Conservation (phyloP, 2,329 filamentous ascomycete species). For the Sarocladium strictum region DNA sequence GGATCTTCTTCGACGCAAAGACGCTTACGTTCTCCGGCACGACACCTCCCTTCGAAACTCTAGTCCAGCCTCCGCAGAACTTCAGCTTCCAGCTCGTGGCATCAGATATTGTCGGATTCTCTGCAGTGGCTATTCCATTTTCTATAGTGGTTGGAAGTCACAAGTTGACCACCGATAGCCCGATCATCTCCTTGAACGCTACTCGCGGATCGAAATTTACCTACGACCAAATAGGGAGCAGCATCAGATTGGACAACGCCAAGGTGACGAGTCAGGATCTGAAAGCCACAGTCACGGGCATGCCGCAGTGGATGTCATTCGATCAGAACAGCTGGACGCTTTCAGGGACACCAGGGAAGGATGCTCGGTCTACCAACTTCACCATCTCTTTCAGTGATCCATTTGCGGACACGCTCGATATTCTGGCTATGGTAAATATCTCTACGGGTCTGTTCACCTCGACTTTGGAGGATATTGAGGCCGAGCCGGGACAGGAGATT, state of each 20-base stretch:
- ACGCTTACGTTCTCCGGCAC: constrained; percentile 64
- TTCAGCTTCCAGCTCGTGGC: constrained; percentile 71
- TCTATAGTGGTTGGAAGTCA: constrained; percentile 67
- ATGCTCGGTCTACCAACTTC: constrained; percentile 55
- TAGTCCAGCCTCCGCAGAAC: constrained; percentile 61
- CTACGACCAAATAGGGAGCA: constrained; percentile 44
- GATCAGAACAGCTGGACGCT: constrained; percentile 56
- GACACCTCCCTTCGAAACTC: constrained; percentile 58
- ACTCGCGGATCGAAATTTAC: constrained; percentile 44
- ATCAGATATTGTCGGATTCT: constrained; percentile 74
- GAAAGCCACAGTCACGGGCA: constrained; percentile 40
- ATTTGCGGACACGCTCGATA: constrained; percentile 52
- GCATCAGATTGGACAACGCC: constrained; percentile 53
- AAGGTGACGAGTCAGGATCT: constrained; percentile 44
- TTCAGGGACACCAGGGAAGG: constrained; percentile 56
- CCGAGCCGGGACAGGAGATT: constrained; percentile 35
- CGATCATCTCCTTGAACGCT: constrained; percentile 50
- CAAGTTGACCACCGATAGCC: constrained; percentile 58
- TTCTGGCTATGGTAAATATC: constrained; percentile 39
- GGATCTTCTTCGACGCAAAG: constrained; percentile 67
- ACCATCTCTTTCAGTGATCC: constrained; percentile 54
- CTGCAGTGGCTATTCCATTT: constrained; percentile 59
- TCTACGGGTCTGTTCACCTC: constrained; percentile 33
- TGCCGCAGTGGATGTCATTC: constrained; percentile 66
- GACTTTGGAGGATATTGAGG: constrained; percentile 32